Percentiles rank a stretch among this genome's conserved stretches.
phyloP scores from a whole-genome alignment of 1,284 basidiomycete species.

The Sphagnurus paluster region DNA sequence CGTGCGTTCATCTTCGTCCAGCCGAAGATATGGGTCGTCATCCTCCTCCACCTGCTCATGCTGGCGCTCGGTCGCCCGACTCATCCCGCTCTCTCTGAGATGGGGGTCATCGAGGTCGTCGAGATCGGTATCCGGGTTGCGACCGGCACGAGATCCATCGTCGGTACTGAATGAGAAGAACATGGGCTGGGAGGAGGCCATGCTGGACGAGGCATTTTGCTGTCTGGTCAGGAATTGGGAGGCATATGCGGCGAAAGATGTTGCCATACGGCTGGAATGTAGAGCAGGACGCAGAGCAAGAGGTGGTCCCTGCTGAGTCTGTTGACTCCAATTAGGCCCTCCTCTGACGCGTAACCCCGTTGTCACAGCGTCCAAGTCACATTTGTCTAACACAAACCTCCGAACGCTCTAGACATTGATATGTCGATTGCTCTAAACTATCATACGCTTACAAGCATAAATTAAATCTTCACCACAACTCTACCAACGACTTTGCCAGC shows the following conservation, averaged over 20 bases:
- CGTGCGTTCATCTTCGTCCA: constrained; percentile 55
- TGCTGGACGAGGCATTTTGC: constrained; percentile 35
- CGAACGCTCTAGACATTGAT: not conserved
- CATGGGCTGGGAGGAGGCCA: constrained; percentile 65
- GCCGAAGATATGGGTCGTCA: constrained; percentile 73
- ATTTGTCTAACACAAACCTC: not conserved
- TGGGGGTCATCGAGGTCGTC: constrained; percentile 77
- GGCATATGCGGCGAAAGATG: constrained; percentile 67
- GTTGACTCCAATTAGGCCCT: constrained; percentile 18
- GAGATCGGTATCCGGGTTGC: constrained; percentile 48
- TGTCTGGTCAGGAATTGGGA: constrained; percentile 64
- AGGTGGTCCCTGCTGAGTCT: constrained; percentile 15
- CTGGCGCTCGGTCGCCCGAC: constrained; percentile 23
- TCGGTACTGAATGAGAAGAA: constrained; percentile 82
- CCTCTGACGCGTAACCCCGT: constrained; percentile 17
- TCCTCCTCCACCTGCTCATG: constrained; percentile 45
- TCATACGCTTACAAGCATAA: not conserved
- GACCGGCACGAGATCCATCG: constrained; percentile 58
- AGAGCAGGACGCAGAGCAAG: constrained; percentile 11
- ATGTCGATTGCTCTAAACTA: not conserved
- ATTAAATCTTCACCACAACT: constrained; percentile 11
- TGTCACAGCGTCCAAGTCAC: constrained; percentile 12
- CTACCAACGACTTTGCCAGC: constrained; percentile 18
- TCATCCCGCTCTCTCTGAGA: constrained; percentile 47
- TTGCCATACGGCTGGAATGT: constrained; percentile 33